Percentiles rank a stretch among this genome's conserved stretches.
phyloP scores from a whole-genome alignment of 2,329 filamentous ascomycete species.

The Fusarium stilboides region DNA sequence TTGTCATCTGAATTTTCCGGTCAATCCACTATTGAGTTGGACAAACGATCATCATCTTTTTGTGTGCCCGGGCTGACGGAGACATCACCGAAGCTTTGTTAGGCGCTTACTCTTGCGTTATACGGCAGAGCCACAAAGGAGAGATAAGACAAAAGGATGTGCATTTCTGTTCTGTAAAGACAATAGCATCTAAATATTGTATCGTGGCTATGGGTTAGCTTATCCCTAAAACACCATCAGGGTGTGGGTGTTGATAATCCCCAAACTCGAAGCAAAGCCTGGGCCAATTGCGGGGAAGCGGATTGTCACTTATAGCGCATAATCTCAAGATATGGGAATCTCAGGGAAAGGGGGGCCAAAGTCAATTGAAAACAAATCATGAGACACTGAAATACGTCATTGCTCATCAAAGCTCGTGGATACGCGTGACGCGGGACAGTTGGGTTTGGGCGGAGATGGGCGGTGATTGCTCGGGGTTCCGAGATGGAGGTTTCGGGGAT shows the following conservation, averaged over 20 bases:
- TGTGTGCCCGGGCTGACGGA: not conserved
- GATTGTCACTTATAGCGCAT: constrained; percentile 15
- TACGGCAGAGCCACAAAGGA: not conserved
- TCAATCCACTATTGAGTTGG: not conserved
- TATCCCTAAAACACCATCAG: constrained; percentile 28
- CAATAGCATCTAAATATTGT: constrained; percentile 6
- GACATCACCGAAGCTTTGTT: not conserved
- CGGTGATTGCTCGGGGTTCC: constrained; percentile 40
- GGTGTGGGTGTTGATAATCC: constrained; percentile 22
- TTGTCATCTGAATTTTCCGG: constrained; percentile 4
- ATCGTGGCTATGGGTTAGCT: constrained; percentile 13
- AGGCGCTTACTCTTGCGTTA: not conserved
- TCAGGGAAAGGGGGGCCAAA: constrained; percentile 9
- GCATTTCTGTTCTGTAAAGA: not conserved
- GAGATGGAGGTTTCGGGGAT: constrained; percentile 30
- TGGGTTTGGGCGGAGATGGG: too few relatives aligned
- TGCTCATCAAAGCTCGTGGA: constrained; percentile 6
- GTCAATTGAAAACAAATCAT: constrained; percentile 28
- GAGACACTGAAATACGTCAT: constrained; percentile 37
- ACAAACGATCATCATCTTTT: not conserved
- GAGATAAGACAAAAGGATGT: not conserved
- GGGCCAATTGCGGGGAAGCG: constrained; percentile 27
- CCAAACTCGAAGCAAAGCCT: constrained; percentile 1
- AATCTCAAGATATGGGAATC: constrained; percentile 1
- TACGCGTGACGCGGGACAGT: constrained; percentile 10